Conservation (phyloP, 148 eudicot genomes). For the Simmondsia chinensis region DNA sequence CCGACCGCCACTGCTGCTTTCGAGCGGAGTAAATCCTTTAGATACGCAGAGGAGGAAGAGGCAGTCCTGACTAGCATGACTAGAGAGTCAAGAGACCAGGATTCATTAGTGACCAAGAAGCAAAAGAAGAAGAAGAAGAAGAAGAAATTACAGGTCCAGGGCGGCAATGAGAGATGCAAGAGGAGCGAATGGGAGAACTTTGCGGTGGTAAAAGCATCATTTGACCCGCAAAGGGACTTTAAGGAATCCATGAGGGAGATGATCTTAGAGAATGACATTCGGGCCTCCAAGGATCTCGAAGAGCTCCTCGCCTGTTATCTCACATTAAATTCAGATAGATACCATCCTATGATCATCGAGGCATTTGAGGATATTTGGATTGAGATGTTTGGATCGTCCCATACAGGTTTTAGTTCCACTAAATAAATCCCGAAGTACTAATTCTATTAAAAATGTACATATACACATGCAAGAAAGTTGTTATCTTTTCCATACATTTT, state of each 20-base stretch:
- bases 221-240: conserved; percentile 49
- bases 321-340: conserved; percentile 40
- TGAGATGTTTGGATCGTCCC: conserved; percentile 20
- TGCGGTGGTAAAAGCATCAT: conserved; percentile 46
- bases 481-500: too few relatives aligned
- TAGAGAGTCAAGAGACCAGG: too few relatives aligned
- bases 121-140: too few relatives aligned
- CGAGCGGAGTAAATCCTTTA: not conserved
- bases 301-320: conserved; percentile 64
- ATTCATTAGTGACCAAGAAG: too few relatives aligned
- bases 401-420: too few relatives aligned
- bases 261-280: conserved; percentile 46
- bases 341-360: conserved; percentile 50
- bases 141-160: too few relatives aligned
- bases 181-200: conserved; percentile 13
- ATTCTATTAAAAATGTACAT: too few relatives aligned
- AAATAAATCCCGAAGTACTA: too few relatives aligned
- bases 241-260: conserved; percentile 65
- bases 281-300: conserved; percentile 45
- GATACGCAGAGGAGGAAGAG: not conserved
- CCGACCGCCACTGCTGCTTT: not conserved
- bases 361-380: conserved; percentile 66
- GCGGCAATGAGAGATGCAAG: not conserved
- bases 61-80: not conserved
- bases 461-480: too few relatives aligned